Evolutionary conservation across 805 yeast genomes (phyloP), one percentile per base, ranked within the genome.

Genomic region (Hanseniaspora valbyensis): DNA sequence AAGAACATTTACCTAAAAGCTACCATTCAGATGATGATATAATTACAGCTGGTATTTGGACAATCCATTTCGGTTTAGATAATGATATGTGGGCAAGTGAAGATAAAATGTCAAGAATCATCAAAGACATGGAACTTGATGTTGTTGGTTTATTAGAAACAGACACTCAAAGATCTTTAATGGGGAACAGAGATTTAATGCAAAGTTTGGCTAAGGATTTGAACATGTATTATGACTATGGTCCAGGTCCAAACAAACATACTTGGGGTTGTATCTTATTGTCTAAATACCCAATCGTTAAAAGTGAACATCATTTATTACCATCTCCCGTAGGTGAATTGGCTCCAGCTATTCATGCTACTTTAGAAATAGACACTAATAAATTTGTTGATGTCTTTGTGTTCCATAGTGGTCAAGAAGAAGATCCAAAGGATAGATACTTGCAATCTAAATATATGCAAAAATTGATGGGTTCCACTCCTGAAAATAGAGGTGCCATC

Each of bases 31-130:
- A 73, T 7, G 73, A 85, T 2, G 76, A 80, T 57, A 64, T 85
- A 4, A 76, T 92, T 58, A 88, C 96, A 1, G 89, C 96, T 2
- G 98, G 97, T 63, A 89, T 92, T 54, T 92, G 98, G 98, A 90
- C 97, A 21, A 81, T 92, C 56, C 98, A 92, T 68, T 92, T 92
- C 63, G 98, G 96, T 22, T 73, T 92, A 45, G 98, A 92, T 64
- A 92, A 92, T 65, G 95, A 88, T 62, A 83, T 92, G 92, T 92
- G 98, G 98, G 90, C 95, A 0, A 78, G 88, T 56, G 96, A 92
- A 66, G 80, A 77, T 39, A 76, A 96, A 56, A 90, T 92, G 95
- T 71, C 81, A 53, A 81, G 83, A 56, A 74, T 90, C 45, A 78
- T 92, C 53, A 71, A 69, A 53, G 97, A 90, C 58, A 80, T 94